Evolutionary conservation across 371 early-diverging fungal species (phyloP).

Genomic region (Lichtheimia corymbifera): DNA sequence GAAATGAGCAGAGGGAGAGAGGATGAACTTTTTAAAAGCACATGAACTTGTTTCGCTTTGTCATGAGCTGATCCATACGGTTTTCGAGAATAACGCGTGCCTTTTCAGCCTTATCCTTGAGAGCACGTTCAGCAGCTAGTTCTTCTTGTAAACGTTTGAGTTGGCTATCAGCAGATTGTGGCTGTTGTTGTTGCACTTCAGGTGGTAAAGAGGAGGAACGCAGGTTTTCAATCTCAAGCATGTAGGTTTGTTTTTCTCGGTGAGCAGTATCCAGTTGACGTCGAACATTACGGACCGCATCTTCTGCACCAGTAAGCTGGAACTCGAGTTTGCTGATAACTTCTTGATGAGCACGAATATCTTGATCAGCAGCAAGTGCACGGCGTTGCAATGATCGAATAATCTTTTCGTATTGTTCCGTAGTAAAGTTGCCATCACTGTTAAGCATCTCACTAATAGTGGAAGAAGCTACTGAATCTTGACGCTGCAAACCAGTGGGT

Average conservation of each 20-base stretch:
- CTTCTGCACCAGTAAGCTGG: conserved; percentile 39
- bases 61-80: conserved; percentile 53
- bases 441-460: conserved; percentile 11
- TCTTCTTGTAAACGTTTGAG: conserved; percentile 30
- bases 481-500: conserved; percentile 6
- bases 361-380: conserved; percentile 37
- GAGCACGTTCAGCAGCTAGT: conserved; percentile 30
- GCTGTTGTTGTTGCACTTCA: conserved; percentile 34
- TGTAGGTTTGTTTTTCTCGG: conserved; percentile 39
- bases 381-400: conserved; percentile 49
- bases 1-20: no score
- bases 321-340: conserved; percentile 42
- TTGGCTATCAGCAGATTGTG: conserved; percentile 18
- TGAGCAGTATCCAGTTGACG: conserved; percentile 39
- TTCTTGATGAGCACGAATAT: conserved; percentile 46
- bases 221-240: conserved; percentile 38
- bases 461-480: conserved; percentile 9
- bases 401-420: conserved; percentile 47
- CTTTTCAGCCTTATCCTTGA: conserved; percentile 55
- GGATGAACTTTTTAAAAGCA: conserved; percentile 34
- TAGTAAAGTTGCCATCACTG: conserved; percentile 19
- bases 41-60: conserved; percentile 54
- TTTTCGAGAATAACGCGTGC: conserved; percentile 48
- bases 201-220: conserved; percentile 12
- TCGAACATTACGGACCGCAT: conserved; percentile 34